Evolutionary conservation across 805 yeast genomes (phyloP).

Genomic region (Tetrapisispora pingtungensis): DNA sequence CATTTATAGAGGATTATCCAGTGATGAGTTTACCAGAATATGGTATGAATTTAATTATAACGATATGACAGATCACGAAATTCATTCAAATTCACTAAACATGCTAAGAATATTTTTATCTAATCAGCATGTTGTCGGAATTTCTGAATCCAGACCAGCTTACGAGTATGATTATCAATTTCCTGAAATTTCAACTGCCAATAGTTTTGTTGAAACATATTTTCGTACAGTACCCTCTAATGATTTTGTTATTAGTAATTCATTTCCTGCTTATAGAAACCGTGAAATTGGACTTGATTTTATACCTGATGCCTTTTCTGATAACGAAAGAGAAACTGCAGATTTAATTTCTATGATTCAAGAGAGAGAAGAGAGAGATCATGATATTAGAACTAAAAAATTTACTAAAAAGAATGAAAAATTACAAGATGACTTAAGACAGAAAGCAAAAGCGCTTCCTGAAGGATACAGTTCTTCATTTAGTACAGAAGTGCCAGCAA

Average conservation of each 20-base stretch:
- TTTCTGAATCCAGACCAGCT: neutral
- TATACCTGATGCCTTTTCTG: conserved; percentile 2
- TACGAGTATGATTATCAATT: neutral
- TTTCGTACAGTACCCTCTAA: too few relatives aligned
- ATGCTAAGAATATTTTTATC: neutral
- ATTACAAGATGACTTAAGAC: conserved; percentile 17
- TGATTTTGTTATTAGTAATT: too few relatives aligned
- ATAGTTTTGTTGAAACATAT: too few relatives aligned
- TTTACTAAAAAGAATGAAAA: conserved; percentile 20
- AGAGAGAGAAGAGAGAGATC: conserved; percentile 26
- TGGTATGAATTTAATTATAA: conserved; percentile 1
- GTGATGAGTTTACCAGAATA: neutral
- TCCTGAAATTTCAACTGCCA: too few relatives aligned
- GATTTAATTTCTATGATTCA: conserved; percentile 26
- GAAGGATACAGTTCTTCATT: conserved; percentile 26
- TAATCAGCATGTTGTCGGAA: neutral
- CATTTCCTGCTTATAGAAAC: too few relatives aligned
- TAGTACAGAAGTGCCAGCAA: conserved; percentile 13
- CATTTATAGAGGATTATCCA: neutral
- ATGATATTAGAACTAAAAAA: conserved; percentile 16
- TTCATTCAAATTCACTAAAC: neutral
- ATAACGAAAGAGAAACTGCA: conserved; percentile 18
- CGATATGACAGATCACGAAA: neutral
- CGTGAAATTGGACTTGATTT: too few relatives aligned
- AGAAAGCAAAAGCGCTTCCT: conserved; percentile 19